Base-by-base conservation (phyloP, 768 basidiomycete genomes). In the Psilocybe tampanensis region DNA sequence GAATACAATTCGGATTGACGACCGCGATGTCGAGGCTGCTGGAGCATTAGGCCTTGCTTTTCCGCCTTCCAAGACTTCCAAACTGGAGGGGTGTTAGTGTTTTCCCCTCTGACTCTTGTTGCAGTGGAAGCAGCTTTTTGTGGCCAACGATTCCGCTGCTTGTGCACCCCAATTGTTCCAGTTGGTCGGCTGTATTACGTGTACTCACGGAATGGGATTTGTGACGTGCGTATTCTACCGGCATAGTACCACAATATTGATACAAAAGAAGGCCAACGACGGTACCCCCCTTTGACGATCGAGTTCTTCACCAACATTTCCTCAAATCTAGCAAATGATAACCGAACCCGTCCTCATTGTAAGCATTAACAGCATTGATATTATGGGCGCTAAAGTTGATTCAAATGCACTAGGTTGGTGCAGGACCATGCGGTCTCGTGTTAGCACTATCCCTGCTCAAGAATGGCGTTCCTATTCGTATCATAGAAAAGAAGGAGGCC, bases 381-480 rank as follows among this genome's bases (percentile, higher is more conserved):
- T 13, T 39, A 5, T 13, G 7, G 36, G 36, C 36, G 36, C 36
- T 39, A n/a, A 15, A 13, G 36, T 39, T 5, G 36, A 39, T 39
- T 13, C 15, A 39, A 15, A 24, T 47, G 15, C 59, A 26, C 22
- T 50, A 80, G 79, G 76, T 76, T 36, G 80, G 80, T 32, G 76
- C 72, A 21, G 79, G 80, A 11, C 77, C 80, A 5, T 72, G 77
- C 21, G 79, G 81, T 33, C 71, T 80, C 5, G 73, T 78, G 33
- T 68, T 73, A 52, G 78, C 77, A 7, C 68, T 79, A 1, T 59
- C 70, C 2, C 72, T 81, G 21, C 59, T 76, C 22, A 70, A 69
- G 22, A 80, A 80, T 62, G 72, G 76, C 2, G 64, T 83, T 19
- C 71, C 78, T 6, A 77, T 84, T 9, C 78, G 80, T n/a, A 75